Evolutionary conservation across 1,284 basidiomycete species (phyloP), one percentile per base, ranked within the genome.

Genomic region (Neotropicomus parvogracilis): DNA sequence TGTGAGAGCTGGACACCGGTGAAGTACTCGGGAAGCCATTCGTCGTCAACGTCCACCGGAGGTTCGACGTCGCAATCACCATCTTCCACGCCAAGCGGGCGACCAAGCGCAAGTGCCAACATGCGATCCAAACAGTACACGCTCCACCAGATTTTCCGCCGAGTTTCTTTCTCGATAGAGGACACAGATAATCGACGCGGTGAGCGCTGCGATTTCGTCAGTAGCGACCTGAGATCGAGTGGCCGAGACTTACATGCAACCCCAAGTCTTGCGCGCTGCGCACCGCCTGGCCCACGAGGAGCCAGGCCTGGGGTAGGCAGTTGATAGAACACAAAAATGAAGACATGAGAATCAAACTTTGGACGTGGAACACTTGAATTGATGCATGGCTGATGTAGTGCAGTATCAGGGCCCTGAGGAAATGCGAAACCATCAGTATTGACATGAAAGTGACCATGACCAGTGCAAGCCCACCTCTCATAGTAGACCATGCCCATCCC

Each of bases 301-400:
- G 78, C 91, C 91, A 95, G 21, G 89, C 88, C 70, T 92, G 91
- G 2, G 91, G 91, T 51, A 94, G 78, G 59, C 90, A 91, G 63
- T 94, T 94, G 57, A 94, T 79, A 45, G 88, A 88, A 59, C 90
- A 92, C 51, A 94, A 74, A 72, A 92, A 94, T 1, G 90, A 89
- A 31, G 91, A 85, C 73, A 93, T 79, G 46, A 94, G 75, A 53
- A 91, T 79, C 64, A 92, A 85, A 67, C 87, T 88, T 70, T 94
- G 91, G 29, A 94, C 91, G 67, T 94, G 91, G 39, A 83, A 78
- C 39, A 88, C 75, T 70, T 90, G 88, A 49, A 79, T 91, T 56
- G 79, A 85, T 49, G 83, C 81, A 64, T 83, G 87, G 55, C 86
- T 91, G 70, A 92, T 92, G 65, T 92, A 92, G 63, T 92, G 88